These are phyloP conservation scores for Candida mesenterica DNA, from an alignment of 1,139 yeast genomes.

Conservation along the genomic window DNA sequence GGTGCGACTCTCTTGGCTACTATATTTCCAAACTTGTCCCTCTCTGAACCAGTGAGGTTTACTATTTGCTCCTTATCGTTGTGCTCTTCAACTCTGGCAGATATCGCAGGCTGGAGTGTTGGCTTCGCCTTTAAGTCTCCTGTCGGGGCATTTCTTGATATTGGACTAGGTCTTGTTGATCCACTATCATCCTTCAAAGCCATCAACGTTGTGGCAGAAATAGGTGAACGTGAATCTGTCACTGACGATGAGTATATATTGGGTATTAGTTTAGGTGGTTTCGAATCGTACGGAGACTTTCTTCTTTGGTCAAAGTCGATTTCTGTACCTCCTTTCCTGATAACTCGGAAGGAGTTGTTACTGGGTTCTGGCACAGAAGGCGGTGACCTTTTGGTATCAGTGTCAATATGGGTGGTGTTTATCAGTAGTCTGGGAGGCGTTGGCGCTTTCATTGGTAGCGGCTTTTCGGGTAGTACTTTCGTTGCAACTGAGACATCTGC, in stretches of 20 bases:
- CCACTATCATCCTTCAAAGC: conserved; percentile 28
- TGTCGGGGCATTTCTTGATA: not conserved
- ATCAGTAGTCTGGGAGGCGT: conserved; percentile 30
- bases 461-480: not conserved
- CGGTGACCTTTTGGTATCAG: conserved; percentile 8
- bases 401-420: conserved; percentile 21
- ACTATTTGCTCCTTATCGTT: not conserved
- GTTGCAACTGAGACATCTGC: not conserved
- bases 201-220: conserved; percentile 38
- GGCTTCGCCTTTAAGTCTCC: conserved; percentile 1
- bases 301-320: conserved; percentile 82
- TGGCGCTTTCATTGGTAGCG: conserved; percentile 9
- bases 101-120: not conserved
- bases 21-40: conserved; percentile 26
- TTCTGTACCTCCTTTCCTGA: conserved; percentile 63
- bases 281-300: conserved; percentile 64
- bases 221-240: conserved; percentile 35
- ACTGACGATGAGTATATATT: conserved; percentile 46
- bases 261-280: conserved; percentile 43
- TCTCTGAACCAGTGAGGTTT: conserved; percentile 11
- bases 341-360: conserved; percentile 56
- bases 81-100: not conserved
- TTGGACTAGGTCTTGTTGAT: conserved; percentile 8
- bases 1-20: conserved; percentile 75
- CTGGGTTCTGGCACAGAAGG: conserved; percentile 12